Evolutionary conservation across 306 rosid genomes (phyloP), one percentile per base, ranked within the genome.

Genomic region (Casuarina equisetifolia): DNA sequence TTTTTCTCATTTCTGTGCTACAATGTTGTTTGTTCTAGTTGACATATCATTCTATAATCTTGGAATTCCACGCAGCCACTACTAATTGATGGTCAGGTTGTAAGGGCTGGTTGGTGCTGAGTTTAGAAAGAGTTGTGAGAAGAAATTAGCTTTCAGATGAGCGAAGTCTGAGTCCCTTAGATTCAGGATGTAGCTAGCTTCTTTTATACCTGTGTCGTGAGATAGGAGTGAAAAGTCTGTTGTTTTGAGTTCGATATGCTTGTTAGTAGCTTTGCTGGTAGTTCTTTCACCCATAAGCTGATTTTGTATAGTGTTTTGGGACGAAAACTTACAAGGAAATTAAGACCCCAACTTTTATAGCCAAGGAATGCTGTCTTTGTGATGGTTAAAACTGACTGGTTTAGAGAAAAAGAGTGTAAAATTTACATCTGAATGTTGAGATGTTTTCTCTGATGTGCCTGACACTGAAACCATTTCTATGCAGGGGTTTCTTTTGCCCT

Each of bases 401-500:
- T 13, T 35, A 12, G 4, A 44, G 35, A 36, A 62, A 11, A 62
- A 4, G 4, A 40, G 20, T 10, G 40, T 36, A 54, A 13, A 4
- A 36, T 53, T 52, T 15, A 12, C 19, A 45, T 61, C 61, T 12
- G 25, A 12, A 55, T 50, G 1, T 72, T 61, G 11, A n/a, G 4
- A 12, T 0, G 3, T 25, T 62, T 20, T 6, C 72, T 49, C 67
- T 35, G 3, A 44, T 38, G 54, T 40, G 67, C 62, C 82, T 70
- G 71, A 78, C 76, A 48, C 61, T 5, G 59, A 49, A 76, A 70
- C 42, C 53, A 48, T 69, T 15, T 82, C 61, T 81, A 53, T 35
- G 80, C 83, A 92, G 99, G 85, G 86, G 82, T 45, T 82, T 90
- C 13, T 87, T 85, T 77, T 95, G 99, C 78, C 92, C 97, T 54